Conservation (phyloP, 352 stramenopile genomes). For the Phytophthora citricola region DNA sequence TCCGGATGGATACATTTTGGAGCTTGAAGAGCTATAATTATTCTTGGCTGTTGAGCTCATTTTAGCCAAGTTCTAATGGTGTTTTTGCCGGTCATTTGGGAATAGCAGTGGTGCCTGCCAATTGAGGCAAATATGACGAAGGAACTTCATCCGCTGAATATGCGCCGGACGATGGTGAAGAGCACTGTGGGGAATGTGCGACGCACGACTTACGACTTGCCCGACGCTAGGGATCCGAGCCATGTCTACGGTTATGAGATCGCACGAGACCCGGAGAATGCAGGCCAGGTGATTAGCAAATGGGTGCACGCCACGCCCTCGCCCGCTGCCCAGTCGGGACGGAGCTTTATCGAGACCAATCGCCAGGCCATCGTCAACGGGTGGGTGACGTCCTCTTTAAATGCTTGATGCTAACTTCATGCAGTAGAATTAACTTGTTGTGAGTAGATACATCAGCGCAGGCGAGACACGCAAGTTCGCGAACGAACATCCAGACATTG, state of each 20-base stretch:
- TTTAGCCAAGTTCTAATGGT: slow-evolving; percentile 5
- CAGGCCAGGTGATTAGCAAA: slow-evolving; percentile 74
- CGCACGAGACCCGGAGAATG: slow-evolving; percentile 73
- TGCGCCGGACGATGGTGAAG: slow-evolving; percentile 89
- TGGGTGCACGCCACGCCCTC: slow-evolving; percentile 76
- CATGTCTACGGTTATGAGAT: slow-evolving; percentile 81
- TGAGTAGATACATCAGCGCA: slow-evolving; percentile 55
- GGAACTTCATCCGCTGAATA: slow-evolving; percentile 37
- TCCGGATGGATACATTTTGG: slow-evolving; percentile 12
- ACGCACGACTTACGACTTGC: slow-evolving; percentile 70
- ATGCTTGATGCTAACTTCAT: background rate
- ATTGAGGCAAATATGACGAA: slow-evolving; percentile 26
- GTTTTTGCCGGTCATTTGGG: background rate
- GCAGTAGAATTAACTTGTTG: background rate
- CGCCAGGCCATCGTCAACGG: slow-evolving; percentile 66
- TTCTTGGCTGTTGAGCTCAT: background rate
- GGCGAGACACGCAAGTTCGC: slow-evolving; percentile 67
- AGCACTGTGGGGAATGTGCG: slow-evolving; percentile 71
- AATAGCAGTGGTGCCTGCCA: background rate
- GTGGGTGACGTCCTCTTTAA: slow-evolving; percentile 17
- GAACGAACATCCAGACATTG: slow-evolving; percentile 76
- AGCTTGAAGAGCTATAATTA: slow-evolving; percentile 22
- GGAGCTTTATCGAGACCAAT: slow-evolving; percentile 87
- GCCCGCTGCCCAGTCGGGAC: slow-evolving; percentile 57
- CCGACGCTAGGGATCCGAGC: slow-evolving; percentile 59